Evolutionary conservation across 208 protist species (phyloP), one percentile per base, ranked within the genome.

Genomic region (Wallacemonas sp.): DNA sequence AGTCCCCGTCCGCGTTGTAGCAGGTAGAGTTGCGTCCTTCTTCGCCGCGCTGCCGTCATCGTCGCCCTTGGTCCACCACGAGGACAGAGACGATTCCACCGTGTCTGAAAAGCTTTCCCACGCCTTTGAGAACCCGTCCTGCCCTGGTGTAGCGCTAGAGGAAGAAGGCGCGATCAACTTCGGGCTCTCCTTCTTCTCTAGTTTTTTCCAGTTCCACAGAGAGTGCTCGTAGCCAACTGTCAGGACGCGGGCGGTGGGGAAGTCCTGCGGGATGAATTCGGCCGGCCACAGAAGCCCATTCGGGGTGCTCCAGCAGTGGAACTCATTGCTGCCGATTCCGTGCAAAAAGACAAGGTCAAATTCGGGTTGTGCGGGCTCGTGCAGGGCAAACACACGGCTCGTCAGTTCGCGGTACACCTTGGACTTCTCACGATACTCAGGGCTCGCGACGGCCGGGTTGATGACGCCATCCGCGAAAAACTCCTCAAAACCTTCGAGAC

Each of bases 281-380:
- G 81, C 85, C 8, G 85, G 85, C 85, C 85, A 91, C 0, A 91
- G 25, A 20, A 91, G 39, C 2, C 77, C 79, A 36, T 81, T 72
- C 8, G 49, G 50, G 32, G 82, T 87, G 1, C 68, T 81, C 85
- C 85, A 91, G 70, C 81, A 87, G 11, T 74, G 77, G 50, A 91
- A 86, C 61, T 87, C 81, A 44, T 79, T 75, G 59, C 85, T 91
- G 0, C 85, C 85, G 57, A 91, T 82, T 7, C 85, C 85, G 52
- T 91, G 85, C n/a, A 89, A 20, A 14, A 89, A 67, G 1, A 89
- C 79, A 45, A 89, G 71, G 55, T 89, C 83, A 52, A 89, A 84
- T 0, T 89, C 73, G 3, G 65, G 52, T n/a, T 70, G 8, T n/a
- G 46, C 29, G 3, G 75, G 71, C 16, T 76, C 67, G 28, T 80